Percentiles rank a stretch among this genome's conserved stretches.
These are phyloP conservation scores for Picochlorum sp. DNA, from an alignment of 139 green algal genomes.

Conservation along the genomic window DNA sequence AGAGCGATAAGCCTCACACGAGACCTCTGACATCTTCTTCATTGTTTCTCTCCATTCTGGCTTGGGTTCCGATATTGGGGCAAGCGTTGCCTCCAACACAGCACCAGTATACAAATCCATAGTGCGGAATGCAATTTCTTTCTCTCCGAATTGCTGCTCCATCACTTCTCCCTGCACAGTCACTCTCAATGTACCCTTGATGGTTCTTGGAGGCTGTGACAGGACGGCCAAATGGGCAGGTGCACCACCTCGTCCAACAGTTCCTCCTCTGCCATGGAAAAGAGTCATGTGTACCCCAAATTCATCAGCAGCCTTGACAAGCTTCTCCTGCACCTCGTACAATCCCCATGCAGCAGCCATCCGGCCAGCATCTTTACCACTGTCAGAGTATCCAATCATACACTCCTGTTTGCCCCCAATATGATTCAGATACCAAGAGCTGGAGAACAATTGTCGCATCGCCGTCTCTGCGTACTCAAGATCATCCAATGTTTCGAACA, in stretches of 20 bases:
- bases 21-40: slow-evolving; percentile 55
- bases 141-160: slow-evolving; percentile 73
- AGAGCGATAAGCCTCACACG: slow-evolving; percentile 57
- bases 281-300: slow-evolving; percentile 74
- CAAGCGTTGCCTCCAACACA: slow-evolving; percentile 70
- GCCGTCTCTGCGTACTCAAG: slow-evolving; percentile 56
- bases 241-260: slow-evolving; percentile 88
- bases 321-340: slow-evolving; percentile 57
- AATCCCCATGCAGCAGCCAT: slow-evolving; percentile 88
- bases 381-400: slow-evolving; percentile 97
- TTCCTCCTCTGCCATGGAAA: slow-evolving; percentile 95
- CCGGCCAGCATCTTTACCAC: slow-evolving; percentile 91
- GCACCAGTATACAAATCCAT: slow-evolving; percentile 82
- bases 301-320: slow-evolving; percentile 31
- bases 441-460: slow-evolving; percentile 49
- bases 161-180: slow-evolving; percentile 85
- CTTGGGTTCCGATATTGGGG: slow-evolving; percentile 33
- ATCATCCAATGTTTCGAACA: slow-evolving; percentile 95
- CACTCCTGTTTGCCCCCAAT: slow-evolving; percentile 54
- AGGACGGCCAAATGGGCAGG: slow-evolving; percentile 91
- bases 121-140: slow-evolving; percentile 55
- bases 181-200: slow-evolving; percentile 81
- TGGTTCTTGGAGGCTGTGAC: slow-evolving; percentile 79
- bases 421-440: slow-evolving; percentile 54
- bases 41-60: slow-evolving; percentile 66